phyloP scores from a whole-genome alignment of 768 basidiomycete species.

The Dioszegia hungarica region DNA sequence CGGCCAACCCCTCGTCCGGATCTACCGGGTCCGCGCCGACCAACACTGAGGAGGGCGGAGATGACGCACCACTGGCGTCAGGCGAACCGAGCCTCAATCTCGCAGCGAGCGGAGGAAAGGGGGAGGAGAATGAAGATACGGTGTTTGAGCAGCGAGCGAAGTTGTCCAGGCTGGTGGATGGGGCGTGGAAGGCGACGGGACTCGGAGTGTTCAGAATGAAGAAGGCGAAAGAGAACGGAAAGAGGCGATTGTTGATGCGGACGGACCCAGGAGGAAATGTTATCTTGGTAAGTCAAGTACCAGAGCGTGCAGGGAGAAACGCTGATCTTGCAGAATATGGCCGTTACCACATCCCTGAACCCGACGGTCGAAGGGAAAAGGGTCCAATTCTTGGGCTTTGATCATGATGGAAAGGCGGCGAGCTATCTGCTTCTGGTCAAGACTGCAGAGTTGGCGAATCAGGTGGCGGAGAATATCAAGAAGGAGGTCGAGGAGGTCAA shows the following conservation, averaged over 20 bases:
- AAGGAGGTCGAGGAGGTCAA: constrained; percentile 52
- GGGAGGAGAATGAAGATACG: constrained; percentile 41
- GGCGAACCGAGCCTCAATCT: constrained; percentile 14
- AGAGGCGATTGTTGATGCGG: constrained; percentile 37
- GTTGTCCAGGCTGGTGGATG: constrained; percentile 21
- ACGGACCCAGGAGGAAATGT: constrained; percentile 32
- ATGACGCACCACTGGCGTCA: background rate
- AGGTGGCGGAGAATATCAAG: constrained; percentile 48
- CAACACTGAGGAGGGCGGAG: background rate
- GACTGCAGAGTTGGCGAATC: constrained; percentile 19
- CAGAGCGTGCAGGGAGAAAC: background rate
- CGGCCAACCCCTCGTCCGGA: background rate
- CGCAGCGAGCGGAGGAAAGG: constrained; percentile 29
- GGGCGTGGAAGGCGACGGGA: constrained; percentile 18
- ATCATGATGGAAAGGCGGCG: constrained; percentile 29
- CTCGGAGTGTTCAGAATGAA: constrained; percentile 34
- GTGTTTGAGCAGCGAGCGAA: constrained; percentile 31
- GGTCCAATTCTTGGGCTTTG: constrained; percentile 38
- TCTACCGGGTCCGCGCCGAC: background rate
- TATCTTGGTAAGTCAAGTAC: constrained; percentile 25
- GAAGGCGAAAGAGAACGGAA: constrained; percentile 16
- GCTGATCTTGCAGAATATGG: constrained; percentile 31
- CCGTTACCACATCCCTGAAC: constrained; percentile 15
- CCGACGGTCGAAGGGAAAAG: constrained; percentile 17
- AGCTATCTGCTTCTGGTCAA: constrained; percentile 29